Base-by-base conservation (phyloP, 1,284 basidiomycete species). In the Cystobasidium sp. region DNA sequence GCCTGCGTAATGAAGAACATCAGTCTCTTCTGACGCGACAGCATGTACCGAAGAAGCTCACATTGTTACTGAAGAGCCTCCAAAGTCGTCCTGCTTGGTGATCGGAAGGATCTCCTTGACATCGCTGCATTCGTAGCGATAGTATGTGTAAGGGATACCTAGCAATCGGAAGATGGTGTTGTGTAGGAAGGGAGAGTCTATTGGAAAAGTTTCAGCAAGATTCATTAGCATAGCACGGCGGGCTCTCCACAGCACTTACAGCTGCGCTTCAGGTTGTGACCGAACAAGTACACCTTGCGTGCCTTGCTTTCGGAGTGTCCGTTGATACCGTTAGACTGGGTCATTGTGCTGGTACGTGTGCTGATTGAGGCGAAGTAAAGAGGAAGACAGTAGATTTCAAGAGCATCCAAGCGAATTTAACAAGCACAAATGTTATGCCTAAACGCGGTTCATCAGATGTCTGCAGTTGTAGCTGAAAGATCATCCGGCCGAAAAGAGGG, bases 131-230 rank as follows among this genome's bases (percentile, higher is more conserved):
- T 79, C 78, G 61, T 72, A 74, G 71, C 76, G 77, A 53, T 12
- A 43, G 72, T 78, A 79, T 22, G 62, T 76, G 31, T 77, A 58
- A 63, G 75, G 74, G 1, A 78, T 77, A 44, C 76, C 76, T 7
- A 75, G 75, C 44, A 78, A 62, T 5, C 75, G 62, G 9, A 76
- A 78, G 74, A 79, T 77, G 39, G 77, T 79, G 71, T 79, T 79
- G 75, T 79, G 78, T 3, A 79, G 65, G 77, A 77, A 79, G n/a
- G 77, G 77, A 16, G 78, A 76, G 62, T 79, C 78, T 44, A 75
- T 77, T 7, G 10, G 10, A 9, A n/a, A 24, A 4, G 43, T 31
- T 18, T 49, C 44, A 63, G 61, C n/a, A 46, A n/a, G 6, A 7
- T 8, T 0, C 22, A 1, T 49, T 6, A 22, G 61, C 10, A 18